Base-by-base conservation (phyloP, 805 yeast species). In the Suhomyces prunicola region DNA sequence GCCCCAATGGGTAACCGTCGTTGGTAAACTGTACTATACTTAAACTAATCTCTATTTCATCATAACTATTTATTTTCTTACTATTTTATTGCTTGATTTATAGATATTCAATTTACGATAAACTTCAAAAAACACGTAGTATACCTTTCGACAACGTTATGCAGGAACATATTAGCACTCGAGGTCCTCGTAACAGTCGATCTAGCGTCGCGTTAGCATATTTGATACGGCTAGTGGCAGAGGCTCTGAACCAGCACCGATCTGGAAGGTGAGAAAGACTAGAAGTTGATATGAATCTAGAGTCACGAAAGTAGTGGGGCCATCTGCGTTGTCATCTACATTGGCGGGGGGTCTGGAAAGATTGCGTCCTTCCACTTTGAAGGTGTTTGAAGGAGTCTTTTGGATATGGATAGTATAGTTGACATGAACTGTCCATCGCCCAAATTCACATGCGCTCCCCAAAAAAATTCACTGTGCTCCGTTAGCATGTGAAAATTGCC, bases 1-100 rank as follows among this genome's bases (percentile, higher is more conserved):
- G 76, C 79, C 54, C 85, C 84, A 52, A 55, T 81, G 64, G 61
- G 42, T 17, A 69, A 70, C 62, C 78, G 80, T 66, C 77, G 82
- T 64, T 72, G 68, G 60, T 76, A 63, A 57, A 17, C 19, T 22
- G 45, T 42, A 24, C 45, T 42, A 39, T 39, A 39, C 42, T 24
- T 39, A 39, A 39, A 17, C 42, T 23, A 24, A 40, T 48, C 41
- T 31, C 35, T 36, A 33, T 46, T 46, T 40, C 39, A 33, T 31
- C 36, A n/a, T 17, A 17, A 17, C 17, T 44, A 50, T 45, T 39
- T 46, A 50, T 29, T 53, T 44, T 17, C 36, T 19, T 44, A 33
- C 12, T 33, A 17, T 35, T 42, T 47, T 39, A 47, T 36, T 36
- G 36, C 27, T 39, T 24, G 26, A 40, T 24, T 47, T 47, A 47